A percentile compares a stretch with the other conserved stretches of the same genome.
phyloP scores from a whole-genome alignment of 257 asterid genomes.

The Leonotis leonurus region DNA sequence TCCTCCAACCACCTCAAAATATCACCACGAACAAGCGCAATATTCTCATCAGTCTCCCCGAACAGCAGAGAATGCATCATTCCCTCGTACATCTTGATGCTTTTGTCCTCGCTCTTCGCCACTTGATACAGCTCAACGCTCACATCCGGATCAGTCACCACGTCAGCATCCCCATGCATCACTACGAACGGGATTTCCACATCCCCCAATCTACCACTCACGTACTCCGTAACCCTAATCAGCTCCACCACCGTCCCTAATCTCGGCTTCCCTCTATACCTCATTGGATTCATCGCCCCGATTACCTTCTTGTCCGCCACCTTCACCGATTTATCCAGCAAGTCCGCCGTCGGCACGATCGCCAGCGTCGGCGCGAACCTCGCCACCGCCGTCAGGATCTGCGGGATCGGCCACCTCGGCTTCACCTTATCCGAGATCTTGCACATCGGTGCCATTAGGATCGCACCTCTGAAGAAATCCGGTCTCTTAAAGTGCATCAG shows the following conservation, averaged over 20 bases:
- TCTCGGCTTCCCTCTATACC: constrained; percentile 74
- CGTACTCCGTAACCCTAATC: constrained; percentile 63
- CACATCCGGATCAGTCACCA: constrained; percentile 82
- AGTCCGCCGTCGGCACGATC: constrained; percentile 73
- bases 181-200: constrained; percentile 62
- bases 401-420: constrained; percentile 81
- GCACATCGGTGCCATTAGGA: constrained; percentile 84
- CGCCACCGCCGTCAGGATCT: constrained; percentile 44
- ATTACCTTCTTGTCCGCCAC: constrained; percentile 59
- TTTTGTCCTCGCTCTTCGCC: constrained; percentile 75
- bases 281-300: constrained; percentile 57
- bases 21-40: constrained; percentile 57
- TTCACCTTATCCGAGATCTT: constrained; percentile 65
- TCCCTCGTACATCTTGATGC: constrained; percentile 68
- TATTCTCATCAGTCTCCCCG: constrained; percentile 86
- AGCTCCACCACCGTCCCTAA: constrained; percentile 74
- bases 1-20: constrained; percentile 63
- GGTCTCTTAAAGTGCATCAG: constrained; percentile 49
- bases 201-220: constrained; percentile 44
- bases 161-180: constrained; percentile 77
- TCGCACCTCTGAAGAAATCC: constrained; percentile 45
- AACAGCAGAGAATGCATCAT: constrained; percentile 91
- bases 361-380: constrained; percentile 60
- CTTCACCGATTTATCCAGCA: constrained; percentile 70
- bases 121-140: constrained; percentile 64